These are phyloP conservation scores for Saussurea involucrata DNA, from an alignment of 129 eudicot genomes.

Conservation along the genomic window DNA sequence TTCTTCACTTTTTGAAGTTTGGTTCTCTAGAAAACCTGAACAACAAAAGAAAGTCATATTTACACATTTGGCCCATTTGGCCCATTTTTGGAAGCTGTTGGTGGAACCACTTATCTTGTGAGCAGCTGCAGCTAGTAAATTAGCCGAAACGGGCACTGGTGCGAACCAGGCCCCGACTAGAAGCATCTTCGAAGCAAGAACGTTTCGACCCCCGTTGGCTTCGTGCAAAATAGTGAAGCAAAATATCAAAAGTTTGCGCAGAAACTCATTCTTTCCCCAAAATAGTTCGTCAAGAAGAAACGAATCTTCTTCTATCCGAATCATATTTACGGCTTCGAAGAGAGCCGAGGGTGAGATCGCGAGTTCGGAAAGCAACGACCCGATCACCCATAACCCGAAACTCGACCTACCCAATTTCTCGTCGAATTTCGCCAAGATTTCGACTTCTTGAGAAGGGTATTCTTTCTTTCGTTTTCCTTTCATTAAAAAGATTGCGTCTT, in stretches of 20 bases:
- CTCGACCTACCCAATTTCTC: slow-evolving; percentile 73
- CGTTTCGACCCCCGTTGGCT: slow-evolving; percentile 40
- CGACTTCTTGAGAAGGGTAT: slow-evolving; percentile 54
- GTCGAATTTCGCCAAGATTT: slow-evolving; percentile 53
- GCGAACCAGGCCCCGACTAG: slow-evolving; percentile 91
- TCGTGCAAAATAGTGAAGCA: slow-evolving; percentile 61
- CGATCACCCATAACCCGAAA: slow-evolving; percentile 64
- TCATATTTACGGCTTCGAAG: slow-evolving; percentile 62
- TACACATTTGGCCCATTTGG: slow-evolving; percentile 59
- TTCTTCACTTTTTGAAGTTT: slow-evolving; percentile 69
- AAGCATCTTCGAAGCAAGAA: slow-evolving; percentile 67
- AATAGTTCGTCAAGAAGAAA: slow-evolving; percentile 47
- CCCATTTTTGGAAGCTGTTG: slow-evolving; percentile 57
- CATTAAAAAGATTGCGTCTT: slow-evolving; percentile 68
- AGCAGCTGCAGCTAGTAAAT: slow-evolving; percentile 69
- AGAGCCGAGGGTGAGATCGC: slow-evolving; percentile 61
- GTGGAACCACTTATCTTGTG: slow-evolving; percentile 36
- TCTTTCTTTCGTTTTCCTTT: slow-evolving; percentile 69
- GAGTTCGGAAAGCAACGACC: slow-evolving; percentile 73
- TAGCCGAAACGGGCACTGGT: slow-evolving; percentile 65
- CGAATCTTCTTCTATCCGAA: slow-evolving; percentile 42
- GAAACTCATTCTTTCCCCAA: slow-evolving; percentile 52
- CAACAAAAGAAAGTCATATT: slow-evolving; percentile 47
- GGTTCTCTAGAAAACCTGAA: slow-evolving; percentile 48
- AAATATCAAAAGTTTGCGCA: slow-evolving; percentile 59